phyloP scores from a whole-genome alignment of 768 basidiomycete genomes.

The Termitomyces sp. region DNA sequence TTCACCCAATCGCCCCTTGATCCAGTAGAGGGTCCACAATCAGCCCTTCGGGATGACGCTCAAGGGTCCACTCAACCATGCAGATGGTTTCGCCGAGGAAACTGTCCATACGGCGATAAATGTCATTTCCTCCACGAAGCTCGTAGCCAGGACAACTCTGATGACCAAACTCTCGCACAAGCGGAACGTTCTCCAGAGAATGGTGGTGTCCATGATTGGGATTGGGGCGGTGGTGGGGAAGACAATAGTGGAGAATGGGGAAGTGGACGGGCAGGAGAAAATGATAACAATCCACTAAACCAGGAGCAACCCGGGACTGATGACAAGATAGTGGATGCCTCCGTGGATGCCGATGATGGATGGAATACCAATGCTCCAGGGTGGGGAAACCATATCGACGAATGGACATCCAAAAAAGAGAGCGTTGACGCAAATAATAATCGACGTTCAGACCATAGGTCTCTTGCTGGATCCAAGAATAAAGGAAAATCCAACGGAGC shows the following conservation, averaged over 20 bases:
- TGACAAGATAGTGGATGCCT: neutral
- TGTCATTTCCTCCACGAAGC: slow-evolving; percentile 5
- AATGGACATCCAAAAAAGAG: neutral
- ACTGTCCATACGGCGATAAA: slow-evolving; percentile 3
- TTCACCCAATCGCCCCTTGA: slow-evolving; percentile 6
- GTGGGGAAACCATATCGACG: neutral
- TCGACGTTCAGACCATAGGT: neutral
- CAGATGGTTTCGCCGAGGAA: slow-evolving; percentile 1
- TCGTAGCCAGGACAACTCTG: neutral
- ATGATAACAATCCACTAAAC: neutral
- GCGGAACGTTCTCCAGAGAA: neutral
- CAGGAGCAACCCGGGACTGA: neutral
- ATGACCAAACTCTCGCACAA: neutral
- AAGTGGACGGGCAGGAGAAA: neutral
- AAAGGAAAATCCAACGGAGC: neutral
- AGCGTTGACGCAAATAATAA: neutral
- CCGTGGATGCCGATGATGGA: slow-evolving; percentile 2
- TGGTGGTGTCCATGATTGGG: slow-evolving; percentile 4
- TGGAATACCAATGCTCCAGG: slow-evolving; percentile 3
- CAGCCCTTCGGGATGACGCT: neutral
- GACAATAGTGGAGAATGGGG: neutral
- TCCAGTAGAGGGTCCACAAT: neutral
- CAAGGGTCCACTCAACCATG: neutral
- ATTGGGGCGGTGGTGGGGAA: slow-evolving; percentile 12
- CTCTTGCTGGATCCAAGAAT: neutral